A percentile compares a stretch with the other conserved stretches of the same genome.
Evolutionary conservation across 2,329 filamentous ascomycete species (phyloP).

Genomic region (Colletotrichum neosansevieriae): DNA sequence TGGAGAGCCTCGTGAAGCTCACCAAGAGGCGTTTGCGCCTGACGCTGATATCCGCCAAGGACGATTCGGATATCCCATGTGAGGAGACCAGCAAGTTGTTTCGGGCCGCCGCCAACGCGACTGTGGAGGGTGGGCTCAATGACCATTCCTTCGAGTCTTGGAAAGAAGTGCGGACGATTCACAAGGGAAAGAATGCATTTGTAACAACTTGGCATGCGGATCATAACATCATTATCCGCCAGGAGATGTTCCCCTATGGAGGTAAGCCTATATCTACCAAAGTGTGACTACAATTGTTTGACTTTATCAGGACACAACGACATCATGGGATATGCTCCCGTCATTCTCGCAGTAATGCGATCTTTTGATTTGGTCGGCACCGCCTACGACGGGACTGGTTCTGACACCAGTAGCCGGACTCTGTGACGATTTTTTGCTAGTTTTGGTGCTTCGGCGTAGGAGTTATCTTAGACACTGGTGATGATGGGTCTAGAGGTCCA

Average conservation of each 20-base stretch:
- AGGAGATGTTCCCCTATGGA: slow-evolving; percentile 67
- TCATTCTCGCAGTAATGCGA: slow-evolving; percentile 73
- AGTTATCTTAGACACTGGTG: background rate
- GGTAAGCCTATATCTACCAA: slow-evolving; percentile 54
- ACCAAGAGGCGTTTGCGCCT: slow-evolving; percentile 71
- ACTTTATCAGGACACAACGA: slow-evolving; percentile 72
- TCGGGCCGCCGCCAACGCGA: slow-evolving; percentile 67
- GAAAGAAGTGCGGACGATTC: slow-evolving; percentile 60
- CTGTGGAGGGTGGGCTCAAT: slow-evolving; percentile 51
- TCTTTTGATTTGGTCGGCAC: slow-evolving; percentile 64
- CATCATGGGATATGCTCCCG: slow-evolving; percentile 73
- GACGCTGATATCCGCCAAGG: slow-evolving; percentile 80
- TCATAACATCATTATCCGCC: slow-evolving; percentile 61
- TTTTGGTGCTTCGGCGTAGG: background rate
- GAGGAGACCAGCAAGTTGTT: slow-evolving; percentile 76
- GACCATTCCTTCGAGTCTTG: slow-evolving; percentile 54
- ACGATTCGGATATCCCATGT: slow-evolving; percentile 87
- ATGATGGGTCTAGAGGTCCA: background rate
- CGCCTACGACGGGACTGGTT: slow-evolving; percentile 34
- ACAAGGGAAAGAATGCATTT: slow-evolving; percentile 60
- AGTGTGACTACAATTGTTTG: slow-evolving; percentile 1
- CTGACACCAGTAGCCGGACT: slow-evolving; percentile 21
- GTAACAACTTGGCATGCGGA: slow-evolving; percentile 59
- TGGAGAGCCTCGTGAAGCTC: slow-evolving; percentile 67
- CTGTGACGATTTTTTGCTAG: background rate